phyloP scores from a whole-genome alignment of 306 rosid genomes.

The Begonia loranthoides region DNA sequence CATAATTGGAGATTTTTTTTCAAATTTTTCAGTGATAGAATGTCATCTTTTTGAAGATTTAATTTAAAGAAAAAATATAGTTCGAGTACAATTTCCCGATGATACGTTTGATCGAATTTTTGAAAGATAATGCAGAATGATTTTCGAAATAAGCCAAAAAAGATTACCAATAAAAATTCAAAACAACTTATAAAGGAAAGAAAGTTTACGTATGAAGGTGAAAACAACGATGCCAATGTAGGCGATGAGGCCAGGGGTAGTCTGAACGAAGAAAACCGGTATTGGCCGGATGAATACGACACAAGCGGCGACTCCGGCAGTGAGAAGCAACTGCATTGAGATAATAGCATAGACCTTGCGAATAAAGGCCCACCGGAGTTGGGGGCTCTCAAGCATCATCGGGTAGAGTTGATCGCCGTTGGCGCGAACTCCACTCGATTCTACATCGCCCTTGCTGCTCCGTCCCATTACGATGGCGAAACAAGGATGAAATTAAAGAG shows the following conservation, averaged over 20 bases:
- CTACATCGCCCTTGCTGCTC: constrained; percentile 9
- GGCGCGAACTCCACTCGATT: not conserved
- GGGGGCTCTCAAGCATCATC: constrained; percentile 15
- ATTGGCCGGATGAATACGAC: constrained; percentile 10
- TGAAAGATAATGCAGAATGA: not conserved
- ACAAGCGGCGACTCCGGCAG: constrained; percentile 9
- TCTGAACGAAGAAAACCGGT: constrained; percentile 9
- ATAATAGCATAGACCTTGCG: constrained; percentile 26
- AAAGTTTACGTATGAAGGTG: constrained; percentile 7
- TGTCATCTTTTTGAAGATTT: not conserved
- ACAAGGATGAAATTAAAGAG: not conserved
- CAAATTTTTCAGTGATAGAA: too few species aligned
- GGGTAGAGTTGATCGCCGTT: constrained; percentile 8
- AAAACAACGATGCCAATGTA: constrained; percentile 2
- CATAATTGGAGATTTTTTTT: too few species aligned
- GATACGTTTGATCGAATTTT: too few species aligned
- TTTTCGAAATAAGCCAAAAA: not conserved
- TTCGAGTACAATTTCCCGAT: too few species aligned
- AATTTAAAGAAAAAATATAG: not conserved
- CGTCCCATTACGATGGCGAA: constrained; percentile 1
- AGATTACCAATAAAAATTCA: not conserved
- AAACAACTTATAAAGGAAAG: too few species aligned
- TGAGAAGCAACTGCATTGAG: constrained; percentile 22
- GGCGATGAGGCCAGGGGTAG: constrained; percentile 10
- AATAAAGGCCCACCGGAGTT: constrained; percentile 28